These are phyloP conservation scores for Musa beccarii DNA, from an alignment of 176 grass and related monocot genomes.

Conservation along the genomic window DNA sequence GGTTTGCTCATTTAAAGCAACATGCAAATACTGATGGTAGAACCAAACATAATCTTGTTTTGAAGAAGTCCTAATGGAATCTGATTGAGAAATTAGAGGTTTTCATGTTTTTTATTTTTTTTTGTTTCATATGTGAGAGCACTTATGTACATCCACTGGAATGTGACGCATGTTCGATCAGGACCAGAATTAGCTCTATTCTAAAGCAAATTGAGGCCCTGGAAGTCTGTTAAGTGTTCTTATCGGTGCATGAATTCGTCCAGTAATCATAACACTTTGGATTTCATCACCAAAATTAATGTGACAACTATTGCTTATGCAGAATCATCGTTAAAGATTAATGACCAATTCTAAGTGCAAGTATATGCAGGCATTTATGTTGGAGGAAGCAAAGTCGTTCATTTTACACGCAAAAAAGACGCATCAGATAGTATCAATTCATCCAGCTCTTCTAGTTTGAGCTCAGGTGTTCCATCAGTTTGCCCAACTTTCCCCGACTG, in stretches of 20 bases:
- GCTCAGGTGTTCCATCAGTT: conserved; percentile 38
- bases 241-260: too few relatives aligned
- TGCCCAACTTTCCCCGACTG: conserved; percentile 88
- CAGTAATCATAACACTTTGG: too few relatives aligned
- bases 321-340: too few relatives aligned
- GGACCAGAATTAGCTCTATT: not conserved
- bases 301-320: too few relatives aligned
- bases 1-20: not conserved
- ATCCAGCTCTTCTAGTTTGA: conserved; percentile 24
- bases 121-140: too few relatives aligned
- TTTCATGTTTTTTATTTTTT: not conserved
- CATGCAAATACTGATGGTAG: not conserved
- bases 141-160: too few relatives aligned
- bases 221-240: too few relatives aligned
- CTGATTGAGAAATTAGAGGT: not conserved
- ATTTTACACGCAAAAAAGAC: conserved; percentile 93
- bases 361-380: conserved; percentile 71
- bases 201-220: too few relatives aligned
- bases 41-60: not conserved
- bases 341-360: not conserved
- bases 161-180: too few relatives aligned
- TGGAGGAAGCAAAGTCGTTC: conserved; percentile 94
- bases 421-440: not conserved
- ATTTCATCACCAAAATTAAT: too few relatives aligned
- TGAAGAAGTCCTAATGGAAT: not conserved